Conservation (phyloP, 2,329 filamentous ascomycete genomes). For the Cordyceps pruinosa region DNA sequence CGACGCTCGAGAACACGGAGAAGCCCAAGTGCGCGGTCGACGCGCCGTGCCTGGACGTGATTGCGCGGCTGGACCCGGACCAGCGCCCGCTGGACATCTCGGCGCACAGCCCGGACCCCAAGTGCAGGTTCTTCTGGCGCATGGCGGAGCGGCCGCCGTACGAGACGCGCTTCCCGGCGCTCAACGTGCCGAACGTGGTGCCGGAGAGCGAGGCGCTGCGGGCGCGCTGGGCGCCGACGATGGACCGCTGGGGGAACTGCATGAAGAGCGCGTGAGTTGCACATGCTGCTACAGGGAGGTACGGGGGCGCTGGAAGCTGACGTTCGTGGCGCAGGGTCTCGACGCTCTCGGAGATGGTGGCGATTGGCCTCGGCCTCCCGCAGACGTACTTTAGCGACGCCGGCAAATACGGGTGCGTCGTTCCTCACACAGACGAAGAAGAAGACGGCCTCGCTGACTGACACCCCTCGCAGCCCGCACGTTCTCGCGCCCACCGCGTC, state of each 20-base stretch:
- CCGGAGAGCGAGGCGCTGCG: constrained; percentile 43
- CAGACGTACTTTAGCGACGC: constrained; percentile 47
- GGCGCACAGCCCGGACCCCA: constrained; percentile 52
- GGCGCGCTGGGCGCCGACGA: constrained; percentile 45
- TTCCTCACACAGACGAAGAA: not conserved
- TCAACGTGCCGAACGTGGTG: constrained; percentile 50
- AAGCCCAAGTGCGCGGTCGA: constrained; percentile 58
- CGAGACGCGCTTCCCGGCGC: constrained; percentile 45
- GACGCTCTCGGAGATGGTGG: constrained; percentile 52
- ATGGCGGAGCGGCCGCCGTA: constrained; percentile 50
- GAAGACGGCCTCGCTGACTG: not conserved
- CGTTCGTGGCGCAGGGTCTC: constrained; percentile 34
- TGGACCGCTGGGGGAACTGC: constrained; percentile 51
- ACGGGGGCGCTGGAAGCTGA: not conserved
- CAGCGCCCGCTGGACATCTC: constrained; percentile 52
- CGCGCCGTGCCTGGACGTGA: constrained; percentile 52
- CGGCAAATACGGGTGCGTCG: constrained; percentile 45
- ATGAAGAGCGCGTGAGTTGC: constrained; percentile 52
- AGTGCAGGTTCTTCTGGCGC: constrained; percentile 58
- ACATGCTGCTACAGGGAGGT: not conserved
- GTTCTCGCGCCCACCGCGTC: constrained; percentile 55
- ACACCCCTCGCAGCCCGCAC: constrained; percentile 39
- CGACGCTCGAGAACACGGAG: constrained; percentile 57
- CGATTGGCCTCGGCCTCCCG: constrained; percentile 48
- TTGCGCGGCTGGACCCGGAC: constrained; percentile 44